Percentiles rank a stretch among this genome's conserved stretches.
Conservation (phyloP, 2,329 filamentous ascomycete species). For the Apiospora phragmitis region DNA sequence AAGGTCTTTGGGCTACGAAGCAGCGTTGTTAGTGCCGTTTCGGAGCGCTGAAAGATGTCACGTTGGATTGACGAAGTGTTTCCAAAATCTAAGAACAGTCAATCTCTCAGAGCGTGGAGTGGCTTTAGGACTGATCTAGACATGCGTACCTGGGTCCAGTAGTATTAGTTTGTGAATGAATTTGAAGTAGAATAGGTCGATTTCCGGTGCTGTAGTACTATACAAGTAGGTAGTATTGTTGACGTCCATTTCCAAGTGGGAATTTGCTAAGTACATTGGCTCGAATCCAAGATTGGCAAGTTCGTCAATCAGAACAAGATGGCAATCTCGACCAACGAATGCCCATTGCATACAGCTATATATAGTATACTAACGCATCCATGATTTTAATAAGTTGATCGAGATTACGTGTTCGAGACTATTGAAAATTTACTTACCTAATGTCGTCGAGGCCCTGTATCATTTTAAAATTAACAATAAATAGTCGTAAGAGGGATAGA, state of each 20-base stretch:
- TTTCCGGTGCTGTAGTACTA: too few relatives aligned
- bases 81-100: constrained; percentile 8
- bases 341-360: neutral
- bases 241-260: too few relatives aligned
- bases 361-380: neutral
- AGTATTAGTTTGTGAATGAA: neutral
- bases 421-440: neutral
- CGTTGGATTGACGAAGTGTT: neutral
- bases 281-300: constrained; percentile 4
- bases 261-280: neutral
- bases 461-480: neutral
- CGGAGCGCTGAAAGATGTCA: neutral
- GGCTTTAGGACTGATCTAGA: neutral
- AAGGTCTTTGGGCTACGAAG: neutral
- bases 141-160: neutral
- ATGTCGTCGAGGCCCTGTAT: neutral
- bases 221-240: too few relatives aligned
- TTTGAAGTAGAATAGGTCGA: neutral
- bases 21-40: neutral
- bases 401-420: neutral
- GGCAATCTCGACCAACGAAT: neutral
- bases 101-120: neutral
- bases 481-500: neutral
- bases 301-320: constrained; percentile 1
- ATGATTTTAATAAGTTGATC: neutral